These are phyloP conservation scores for Oryza meridionalis DNA, from an alignment of 176 grass and related monocot genomes.

Conservation along the genomic window DNA sequence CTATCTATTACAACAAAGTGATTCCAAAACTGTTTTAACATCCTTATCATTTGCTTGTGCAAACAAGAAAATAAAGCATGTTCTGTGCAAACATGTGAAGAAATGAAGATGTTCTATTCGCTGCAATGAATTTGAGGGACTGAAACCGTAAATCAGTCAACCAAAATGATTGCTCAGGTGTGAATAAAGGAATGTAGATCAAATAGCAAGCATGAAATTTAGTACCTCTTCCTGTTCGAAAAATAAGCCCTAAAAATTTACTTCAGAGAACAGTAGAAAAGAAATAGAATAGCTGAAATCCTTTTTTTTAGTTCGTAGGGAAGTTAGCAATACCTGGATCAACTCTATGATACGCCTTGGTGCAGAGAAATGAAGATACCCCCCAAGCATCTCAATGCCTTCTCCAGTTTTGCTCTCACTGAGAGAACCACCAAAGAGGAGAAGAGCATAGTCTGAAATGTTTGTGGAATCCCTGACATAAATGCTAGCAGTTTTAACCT, in stretches of 20 bases:
- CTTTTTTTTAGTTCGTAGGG: background rate
- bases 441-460: conserved; percentile 91
- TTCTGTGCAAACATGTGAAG: background rate
- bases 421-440: conserved; percentile 85
- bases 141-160: background rate
- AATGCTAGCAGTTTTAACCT: conserved; percentile 86
- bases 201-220: conserved; percentile 7
- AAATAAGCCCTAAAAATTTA: background rate
- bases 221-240: background rate
- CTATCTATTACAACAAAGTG: background rate
- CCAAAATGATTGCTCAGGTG: background rate
- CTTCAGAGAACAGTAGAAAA: background rate
- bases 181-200: background rate
- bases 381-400: conserved; percentile 88
- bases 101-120: background rate
- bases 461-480: conserved; percentile 95
- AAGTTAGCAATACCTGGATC: conserved; percentile 68
- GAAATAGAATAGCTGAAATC: background rate
- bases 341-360: conserved; percentile 73
- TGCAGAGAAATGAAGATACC: conserved; percentile 93
- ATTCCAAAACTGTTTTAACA: background rate
- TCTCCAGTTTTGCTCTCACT: conserved; percentile 71
- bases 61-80: conserved; percentile 4
- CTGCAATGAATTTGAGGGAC: background rate
- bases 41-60: background rate